Evolutionary conservation across 2,329 filamentous ascomycete species (phyloP).

Genomic region (Sporothrix sp.): DNA sequence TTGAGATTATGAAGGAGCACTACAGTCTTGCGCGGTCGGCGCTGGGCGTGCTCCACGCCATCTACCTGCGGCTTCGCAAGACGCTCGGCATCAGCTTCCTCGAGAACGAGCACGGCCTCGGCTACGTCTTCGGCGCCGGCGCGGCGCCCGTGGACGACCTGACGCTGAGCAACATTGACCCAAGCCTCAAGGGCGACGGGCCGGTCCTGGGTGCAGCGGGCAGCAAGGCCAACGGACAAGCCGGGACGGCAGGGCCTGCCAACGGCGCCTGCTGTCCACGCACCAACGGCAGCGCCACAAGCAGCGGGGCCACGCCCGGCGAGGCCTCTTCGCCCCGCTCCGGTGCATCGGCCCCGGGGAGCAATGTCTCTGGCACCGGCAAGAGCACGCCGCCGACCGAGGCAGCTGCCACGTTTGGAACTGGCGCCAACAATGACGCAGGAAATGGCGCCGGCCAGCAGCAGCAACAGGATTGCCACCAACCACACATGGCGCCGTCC

Average conservation of each 20-base stretch:
- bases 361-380: constrained; percentile 11
- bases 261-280: background rate
- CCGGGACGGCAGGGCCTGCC: background rate
- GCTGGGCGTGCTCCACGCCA: constrained; percentile 44
- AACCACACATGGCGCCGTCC: background rate
- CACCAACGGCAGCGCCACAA: background rate
- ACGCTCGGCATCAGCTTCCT: constrained; percentile 31
- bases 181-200: constrained; percentile 15
- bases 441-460: background rate
- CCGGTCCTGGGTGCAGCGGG: background rate
- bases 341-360: constrained; percentile 6
- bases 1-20: constrained; percentile 43
- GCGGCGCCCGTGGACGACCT: constrained; percentile 13
- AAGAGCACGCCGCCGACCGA: background rate
- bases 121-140: background rate
- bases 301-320: constrained; percentile 7
- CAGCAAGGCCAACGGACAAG: background rate
- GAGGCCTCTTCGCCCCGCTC: constrained; percentile 2
- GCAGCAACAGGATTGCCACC: background rate
- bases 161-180: constrained; percentile 18
- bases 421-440: background rate
- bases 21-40: constrained; percentile 46
- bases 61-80: constrained; percentile 44
- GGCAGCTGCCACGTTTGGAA: background rate
- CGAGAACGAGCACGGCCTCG: constrained; percentile 16